Evolutionary conservation across 129 eudicot genomes (phyloP).

Genomic region (Daucus carota): DNA sequence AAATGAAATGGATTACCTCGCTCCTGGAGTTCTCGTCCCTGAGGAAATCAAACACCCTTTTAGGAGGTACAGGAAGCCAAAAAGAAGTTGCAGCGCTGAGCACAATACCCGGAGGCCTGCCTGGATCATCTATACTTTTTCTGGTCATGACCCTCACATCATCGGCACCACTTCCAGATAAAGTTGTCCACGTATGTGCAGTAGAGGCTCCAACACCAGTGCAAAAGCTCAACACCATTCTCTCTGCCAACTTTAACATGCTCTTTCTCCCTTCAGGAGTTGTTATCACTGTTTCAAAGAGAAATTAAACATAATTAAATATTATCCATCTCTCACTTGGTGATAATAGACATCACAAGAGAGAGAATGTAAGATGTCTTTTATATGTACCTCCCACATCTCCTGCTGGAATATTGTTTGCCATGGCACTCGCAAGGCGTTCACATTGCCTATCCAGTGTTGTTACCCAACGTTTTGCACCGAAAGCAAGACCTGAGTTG

Average conservation of each 20-base stretch:
- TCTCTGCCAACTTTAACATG: slow-evolving; percentile 87
- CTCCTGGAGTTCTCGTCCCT: slow-evolving; percentile 77
- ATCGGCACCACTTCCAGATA: slow-evolving; percentile 84
- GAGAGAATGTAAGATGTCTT: background rate
- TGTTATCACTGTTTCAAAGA: slow-evolving; percentile 44
- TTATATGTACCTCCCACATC: slow-evolving; percentile 78
- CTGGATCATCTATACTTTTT: slow-evolving; percentile 92
- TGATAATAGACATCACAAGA: too few species aligned
- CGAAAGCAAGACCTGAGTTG: slow-evolving; percentile 80
- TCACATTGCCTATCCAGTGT: slow-evolving; percentile 87
- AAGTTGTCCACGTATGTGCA: slow-evolving; percentile 91
- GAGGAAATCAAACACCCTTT: slow-evolving; percentile 74
- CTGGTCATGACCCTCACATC: slow-evolving; percentile 95
- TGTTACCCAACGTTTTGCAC: slow-evolving; percentile 89
- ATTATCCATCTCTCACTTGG: background rate
- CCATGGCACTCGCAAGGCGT: slow-evolving; percentile 84
- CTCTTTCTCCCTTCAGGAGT: slow-evolving; percentile 95
- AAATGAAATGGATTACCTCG: slow-evolving; percentile 40
- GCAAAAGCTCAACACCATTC: slow-evolving; percentile 92
- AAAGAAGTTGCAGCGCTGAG: slow-evolving; percentile 95
- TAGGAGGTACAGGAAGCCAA: slow-evolving; percentile 91
- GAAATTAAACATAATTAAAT: background rate
- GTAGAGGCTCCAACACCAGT: slow-evolving; percentile 93
- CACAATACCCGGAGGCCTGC: slow-evolving; percentile 95
- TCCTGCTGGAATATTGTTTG: slow-evolving; percentile 80